Percentiles rank a stretch among this genome's conserved stretches.
These are phyloP conservation scores for Botrytis pseudocinerea DNA, from an alignment of 2,329 filamentous ascomycete genomes.

Conservation along the genomic window DNA sequence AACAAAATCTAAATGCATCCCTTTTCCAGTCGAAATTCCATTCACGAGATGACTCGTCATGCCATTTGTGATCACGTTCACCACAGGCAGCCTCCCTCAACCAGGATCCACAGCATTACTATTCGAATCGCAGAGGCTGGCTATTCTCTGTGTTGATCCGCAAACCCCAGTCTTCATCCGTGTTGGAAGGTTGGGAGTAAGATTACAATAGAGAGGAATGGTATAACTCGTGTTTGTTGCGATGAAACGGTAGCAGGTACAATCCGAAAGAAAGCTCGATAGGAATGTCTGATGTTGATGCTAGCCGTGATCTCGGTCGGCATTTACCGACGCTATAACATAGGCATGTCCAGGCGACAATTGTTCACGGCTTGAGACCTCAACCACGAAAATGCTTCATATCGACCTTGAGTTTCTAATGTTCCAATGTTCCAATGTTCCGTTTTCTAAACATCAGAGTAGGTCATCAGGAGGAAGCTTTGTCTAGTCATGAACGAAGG, in stretches of 20 bases:
- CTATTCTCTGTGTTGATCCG: background rate
- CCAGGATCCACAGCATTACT: background rate
- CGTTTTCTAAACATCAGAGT: background rate
- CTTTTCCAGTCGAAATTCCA: background rate
- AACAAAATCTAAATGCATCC: background rate
- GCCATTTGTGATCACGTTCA: slow-evolving; percentile 2
- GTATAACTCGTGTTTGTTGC: background rate
- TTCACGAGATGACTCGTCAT: background rate
- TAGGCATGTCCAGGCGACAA: background rate
- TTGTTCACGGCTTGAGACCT: background rate
- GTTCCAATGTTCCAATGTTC: too few relatives aligned
- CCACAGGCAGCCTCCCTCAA: background rate
- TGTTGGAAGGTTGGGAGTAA: background rate
- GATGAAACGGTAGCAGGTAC: background rate
- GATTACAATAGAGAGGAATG: background rate
- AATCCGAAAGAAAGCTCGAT: background rate
- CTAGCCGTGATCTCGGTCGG: background rate
- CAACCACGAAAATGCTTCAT: background rate
- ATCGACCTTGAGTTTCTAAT: background rate
- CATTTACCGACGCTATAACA: background rate
- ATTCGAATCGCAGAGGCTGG: background rate
- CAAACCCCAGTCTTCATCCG: background rate
- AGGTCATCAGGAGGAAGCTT: background rate
- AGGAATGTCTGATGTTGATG: background rate
- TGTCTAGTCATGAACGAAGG: background rate